phyloP scores from a whole-genome alignment of 805 yeast genomes.

The Sugiyamaella smithiae region DNA sequence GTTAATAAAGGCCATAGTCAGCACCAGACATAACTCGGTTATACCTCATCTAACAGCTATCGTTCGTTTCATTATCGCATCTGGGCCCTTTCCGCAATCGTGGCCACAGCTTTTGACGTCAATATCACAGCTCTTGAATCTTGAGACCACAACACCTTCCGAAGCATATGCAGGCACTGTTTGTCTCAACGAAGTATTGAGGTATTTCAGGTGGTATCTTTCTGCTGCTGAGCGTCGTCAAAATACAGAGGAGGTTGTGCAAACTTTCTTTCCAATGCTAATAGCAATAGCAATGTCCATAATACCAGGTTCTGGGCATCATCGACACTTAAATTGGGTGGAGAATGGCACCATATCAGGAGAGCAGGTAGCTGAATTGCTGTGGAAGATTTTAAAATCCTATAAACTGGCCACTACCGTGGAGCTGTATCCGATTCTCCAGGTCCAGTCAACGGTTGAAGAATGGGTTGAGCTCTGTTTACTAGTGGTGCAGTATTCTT shows the following conservation, averaged over 20 bases:
- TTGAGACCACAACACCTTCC: conserved; percentile 4
- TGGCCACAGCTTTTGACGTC: conserved; percentile 16
- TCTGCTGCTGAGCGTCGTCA: conserved; percentile 49
- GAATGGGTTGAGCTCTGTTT: conserved; percentile 79
- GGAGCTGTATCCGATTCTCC: conserved; percentile 65
- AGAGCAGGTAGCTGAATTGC: conserved; percentile 55
- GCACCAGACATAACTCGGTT: not conserved
- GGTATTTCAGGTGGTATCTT: conserved; percentile 60
- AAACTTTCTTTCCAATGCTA: conserved; percentile 59
- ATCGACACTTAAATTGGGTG: conserved; percentile 39
- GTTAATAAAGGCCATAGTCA: conserved; percentile 9
- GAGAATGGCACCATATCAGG: conserved; percentile 28
- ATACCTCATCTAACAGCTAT: conserved; percentile 6
- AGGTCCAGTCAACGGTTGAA: conserved; percentile 48
- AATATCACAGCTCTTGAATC: not conserved
- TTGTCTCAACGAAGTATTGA: conserved; percentile 49
- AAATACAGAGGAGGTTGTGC: conserved; percentile 46
- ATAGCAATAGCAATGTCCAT: conserved; percentile 50
- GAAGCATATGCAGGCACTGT: conserved; percentile 62
- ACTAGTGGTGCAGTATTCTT: conserved; percentile 54
- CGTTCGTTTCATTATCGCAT: conserved; percentile 5
- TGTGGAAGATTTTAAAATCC: conserved; percentile 68
- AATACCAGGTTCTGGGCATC: conserved; percentile 32
- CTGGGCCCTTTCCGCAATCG: conserved; percentile 11
- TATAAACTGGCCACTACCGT: conserved; percentile 65